Evolutionary conservation across 768 basidiomycete genomes (phyloP).

Genomic region (Boletus subparvulus): DNA sequence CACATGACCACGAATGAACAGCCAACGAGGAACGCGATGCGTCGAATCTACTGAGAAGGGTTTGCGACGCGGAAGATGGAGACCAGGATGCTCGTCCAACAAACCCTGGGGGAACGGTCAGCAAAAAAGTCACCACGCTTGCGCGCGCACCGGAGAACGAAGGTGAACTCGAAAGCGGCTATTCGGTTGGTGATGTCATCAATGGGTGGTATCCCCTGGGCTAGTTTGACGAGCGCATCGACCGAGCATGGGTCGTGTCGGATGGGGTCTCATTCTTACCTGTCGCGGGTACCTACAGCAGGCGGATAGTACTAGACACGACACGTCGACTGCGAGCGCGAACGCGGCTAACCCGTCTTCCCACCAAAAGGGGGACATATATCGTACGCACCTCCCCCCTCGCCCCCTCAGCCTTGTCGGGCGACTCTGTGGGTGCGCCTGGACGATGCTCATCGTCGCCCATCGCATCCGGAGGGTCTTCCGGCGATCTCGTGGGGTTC

Average conservation of each 20-base stretch:
- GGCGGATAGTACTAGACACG: slow-evolving; percentile 7
- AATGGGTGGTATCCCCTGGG: background rate
- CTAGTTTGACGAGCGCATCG: background rate
- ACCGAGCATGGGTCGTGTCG: too few relatives aligned
- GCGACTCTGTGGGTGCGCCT: too few relatives aligned
- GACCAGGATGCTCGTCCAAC: slow-evolving; percentile 25
- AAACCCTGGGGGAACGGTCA: slow-evolving; percentile 16
- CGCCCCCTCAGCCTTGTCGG: too few relatives aligned
- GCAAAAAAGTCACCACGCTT: background rate
- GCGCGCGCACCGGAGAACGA: slow-evolving; percentile 22
- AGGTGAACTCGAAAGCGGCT: slow-evolving; percentile 9
- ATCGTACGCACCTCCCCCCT: too few relatives aligned
- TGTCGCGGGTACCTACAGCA: slow-evolving; percentile 1
- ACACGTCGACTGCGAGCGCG: slow-evolving; percentile 19
- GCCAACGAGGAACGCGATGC: slow-evolving; percentile 5
- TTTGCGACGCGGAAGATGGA: slow-evolving; percentile 22
- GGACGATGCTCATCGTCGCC: too few relatives aligned
- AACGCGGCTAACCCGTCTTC: slow-evolving; percentile 28
- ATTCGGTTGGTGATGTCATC: slow-evolving; percentile 11
- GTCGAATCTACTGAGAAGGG: slow-evolving; percentile 8
- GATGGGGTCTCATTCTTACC: background rate
- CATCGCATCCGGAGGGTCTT: too few relatives aligned
- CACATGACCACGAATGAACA: slow-evolving; percentile 25
- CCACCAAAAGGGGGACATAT: slow-evolving; percentile 28
- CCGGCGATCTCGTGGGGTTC: too few relatives aligned